Evolutionary conservation across 2,329 filamentous ascomycete genomes (phyloP).

Genomic region (Rasamsonia emersonii): DNA sequence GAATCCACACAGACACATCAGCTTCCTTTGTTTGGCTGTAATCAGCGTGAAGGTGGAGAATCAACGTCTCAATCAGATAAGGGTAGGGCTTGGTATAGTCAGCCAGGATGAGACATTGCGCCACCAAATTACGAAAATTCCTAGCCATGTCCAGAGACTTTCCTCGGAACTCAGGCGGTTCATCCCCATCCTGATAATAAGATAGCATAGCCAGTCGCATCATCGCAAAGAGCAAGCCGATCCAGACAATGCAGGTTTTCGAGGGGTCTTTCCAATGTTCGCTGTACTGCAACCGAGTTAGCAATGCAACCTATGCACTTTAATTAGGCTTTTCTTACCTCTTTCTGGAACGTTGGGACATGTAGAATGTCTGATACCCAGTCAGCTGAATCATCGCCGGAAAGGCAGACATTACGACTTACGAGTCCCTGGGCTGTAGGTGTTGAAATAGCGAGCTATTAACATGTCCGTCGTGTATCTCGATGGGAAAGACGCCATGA

Average conservation of each 20-base stretch:
- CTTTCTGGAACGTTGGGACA: constrained; percentile 73
- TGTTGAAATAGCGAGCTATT: constrained; percentile 85
- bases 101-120: constrained; percentile 55
- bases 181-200: constrained; percentile 53
- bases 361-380: constrained; percentile 56
- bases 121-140: constrained; percentile 45
- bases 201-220: constrained; percentile 57
- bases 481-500: constrained; percentile 69
- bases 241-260: constrained; percentile 51
- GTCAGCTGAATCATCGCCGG: background rate
- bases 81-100: constrained; percentile 56
- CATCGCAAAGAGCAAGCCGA: constrained; percentile 55
- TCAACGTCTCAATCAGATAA: constrained; percentile 53
- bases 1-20: constrained; percentile 52
- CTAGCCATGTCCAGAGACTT: constrained; percentile 42
- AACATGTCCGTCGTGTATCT: constrained; percentile 78
- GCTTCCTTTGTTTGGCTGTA: constrained; percentile 51
- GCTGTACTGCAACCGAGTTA: constrained; percentile 43
- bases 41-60: constrained; percentile 55
- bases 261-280: constrained; percentile 52
- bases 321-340: constrained; percentile 36
- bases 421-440: constrained; percentile 56
- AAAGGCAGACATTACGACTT: constrained; percentile 26
- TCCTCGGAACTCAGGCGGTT: constrained; percentile 54
- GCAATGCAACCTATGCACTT: background rate